Percentiles rank a stretch among this genome's conserved stretches.
Conservation (phyloP, 768 basidiomycete species). For the Boletus coccyginus region DNA sequence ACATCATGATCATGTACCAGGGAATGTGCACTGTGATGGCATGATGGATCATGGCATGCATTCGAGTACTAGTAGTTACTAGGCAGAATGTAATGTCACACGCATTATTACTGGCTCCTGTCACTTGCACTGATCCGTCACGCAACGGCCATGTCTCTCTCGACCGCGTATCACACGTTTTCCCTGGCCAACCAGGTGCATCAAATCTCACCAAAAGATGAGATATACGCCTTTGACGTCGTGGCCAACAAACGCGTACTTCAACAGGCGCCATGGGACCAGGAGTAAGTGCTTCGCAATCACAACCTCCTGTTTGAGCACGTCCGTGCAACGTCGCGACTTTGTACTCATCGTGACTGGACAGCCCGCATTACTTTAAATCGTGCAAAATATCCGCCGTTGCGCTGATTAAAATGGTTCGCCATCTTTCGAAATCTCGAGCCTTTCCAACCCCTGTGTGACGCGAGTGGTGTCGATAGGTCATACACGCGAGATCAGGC, state of each 20-base stretch:
- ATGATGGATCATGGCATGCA: too few species aligned
- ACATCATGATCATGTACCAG: too few species aligned
- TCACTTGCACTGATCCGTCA: too few species aligned
- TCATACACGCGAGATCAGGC: slow-evolving; percentile 96
- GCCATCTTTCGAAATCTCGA: slow-evolving; percentile 1
- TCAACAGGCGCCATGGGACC: slow-evolving; percentile 75
- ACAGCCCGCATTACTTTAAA: slow-evolving; percentile 84
- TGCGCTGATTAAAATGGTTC: slow-evolving; percentile 92
- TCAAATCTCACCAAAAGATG: slow-evolving; percentile 61
- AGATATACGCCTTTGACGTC: slow-evolving; percentile 74
- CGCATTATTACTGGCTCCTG: too few species aligned
- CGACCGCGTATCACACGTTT: slow-evolving; percentile 71
- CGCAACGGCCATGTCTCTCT: slow-evolving; percentile 35
- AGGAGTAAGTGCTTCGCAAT: slow-evolving; percentile 58
- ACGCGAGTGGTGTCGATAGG: slow-evolving; percentile 44
- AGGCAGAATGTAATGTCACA: too few species aligned
- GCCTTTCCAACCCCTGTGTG: background rate
- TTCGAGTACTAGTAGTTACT: too few species aligned
- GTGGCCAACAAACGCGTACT: slow-evolving; percentile 67
- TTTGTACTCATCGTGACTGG: background rate
- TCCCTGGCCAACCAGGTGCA: slow-evolving; percentile 67
- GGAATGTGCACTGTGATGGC: too few species aligned
- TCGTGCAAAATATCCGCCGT: slow-evolving; percentile 94
- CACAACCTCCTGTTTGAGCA: slow-evolving; percentile 1
- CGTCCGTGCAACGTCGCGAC: background rate